Evolutionary conservation across 148 eudicot genomes (phyloP).

Genomic region (Bassia scoparia): DNA sequence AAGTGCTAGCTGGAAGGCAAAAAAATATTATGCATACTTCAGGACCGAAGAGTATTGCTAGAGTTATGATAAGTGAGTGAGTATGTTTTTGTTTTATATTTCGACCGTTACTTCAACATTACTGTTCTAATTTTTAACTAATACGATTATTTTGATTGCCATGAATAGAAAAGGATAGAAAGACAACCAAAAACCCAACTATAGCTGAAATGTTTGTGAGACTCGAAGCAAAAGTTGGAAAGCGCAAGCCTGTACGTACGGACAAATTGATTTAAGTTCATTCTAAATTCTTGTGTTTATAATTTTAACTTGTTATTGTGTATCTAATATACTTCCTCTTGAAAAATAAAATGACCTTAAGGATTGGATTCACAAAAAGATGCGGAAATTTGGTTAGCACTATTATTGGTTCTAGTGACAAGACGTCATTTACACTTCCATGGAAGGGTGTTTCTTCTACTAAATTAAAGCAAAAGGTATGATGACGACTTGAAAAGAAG

Average conservation of each 20-base stretch:
- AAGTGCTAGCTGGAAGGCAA: not conserved
- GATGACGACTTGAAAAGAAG: not conserved
- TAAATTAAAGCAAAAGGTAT: conserved; percentile 6
- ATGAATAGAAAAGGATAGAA: conserved; percentile 1
- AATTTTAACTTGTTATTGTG: too few relatives aligned
- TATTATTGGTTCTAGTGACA: not conserved
- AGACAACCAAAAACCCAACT: not conserved
- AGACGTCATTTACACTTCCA: not conserved
- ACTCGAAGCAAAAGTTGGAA: conserved; percentile 10
- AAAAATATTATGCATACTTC: conserved; percentile 10
- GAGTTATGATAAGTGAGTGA: conserved; percentile 1
- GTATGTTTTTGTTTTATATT: not conserved
- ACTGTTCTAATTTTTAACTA: too few relatives aligned
- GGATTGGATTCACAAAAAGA: not conserved
- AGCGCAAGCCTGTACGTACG: not conserved
- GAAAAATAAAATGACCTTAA: not conserved
- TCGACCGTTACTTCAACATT: not conserved
- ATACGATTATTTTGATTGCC: not conserved
- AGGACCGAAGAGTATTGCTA: conserved; percentile 15
- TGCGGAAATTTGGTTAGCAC: not conserved
- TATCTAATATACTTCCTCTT: not conserved
- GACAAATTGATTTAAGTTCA: conserved; percentile 11
- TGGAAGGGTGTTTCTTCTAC: conserved; percentile 12
- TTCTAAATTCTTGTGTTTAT: not conserved
- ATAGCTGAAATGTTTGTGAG: not conserved